Evolutionary conservation across 2,329 filamentous ascomycete genomes (phyloP), one percentile per base, ranked within the genome.

Genomic region (Exophiala aquamarina): DNA sequence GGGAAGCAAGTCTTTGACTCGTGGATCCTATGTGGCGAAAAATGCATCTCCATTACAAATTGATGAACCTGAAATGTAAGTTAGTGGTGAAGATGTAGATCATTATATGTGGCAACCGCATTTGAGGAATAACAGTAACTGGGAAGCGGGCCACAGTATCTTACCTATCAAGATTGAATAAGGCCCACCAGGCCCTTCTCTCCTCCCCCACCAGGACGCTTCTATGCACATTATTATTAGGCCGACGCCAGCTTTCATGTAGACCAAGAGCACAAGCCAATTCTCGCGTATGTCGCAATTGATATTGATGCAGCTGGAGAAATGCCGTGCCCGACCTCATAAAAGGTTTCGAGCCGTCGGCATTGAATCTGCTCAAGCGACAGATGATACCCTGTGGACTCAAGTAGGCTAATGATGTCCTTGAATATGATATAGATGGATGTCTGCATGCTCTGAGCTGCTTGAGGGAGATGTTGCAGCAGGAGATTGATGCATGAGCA

Each of bases 261-360:
- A 48, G 31, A 23, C 44, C 44, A 11, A 48, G 29, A 10, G 32
- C 32, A 6, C 44, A 28, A 1, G 44, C 44, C 11, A n/a, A 26
- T 18, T 31, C 18, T 17, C 20, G 44, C 44, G 31, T 28, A 36
- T 3, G 39, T 28, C 9, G 17, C 37, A 1, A 43, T 20, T 3
- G 44, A 48, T 4, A 48, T 36, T 15, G 38, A 34, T 2, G 38
- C 39, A 2, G 44, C 44, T 1, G 44, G 44, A 29, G 13, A 48
- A 6, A 48, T 43, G 18, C 17, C 44, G 35, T 48, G 44, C n/a
- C 44, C 44, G 19, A 48, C 32, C 44, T 48, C 44, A 21, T 48
- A 48, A 6, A 42, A 36, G 20, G 13, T 21, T 7, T 43, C 39
- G 8, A 48, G 14, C 17, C 43, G 17, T 37, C 38, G 32, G 6